Evolutionary conservation across 768 basidiomycete species (phyloP), one percentile per base, ranked within the genome.

Genomic region (Suillus fuscotomentosus): DNA sequence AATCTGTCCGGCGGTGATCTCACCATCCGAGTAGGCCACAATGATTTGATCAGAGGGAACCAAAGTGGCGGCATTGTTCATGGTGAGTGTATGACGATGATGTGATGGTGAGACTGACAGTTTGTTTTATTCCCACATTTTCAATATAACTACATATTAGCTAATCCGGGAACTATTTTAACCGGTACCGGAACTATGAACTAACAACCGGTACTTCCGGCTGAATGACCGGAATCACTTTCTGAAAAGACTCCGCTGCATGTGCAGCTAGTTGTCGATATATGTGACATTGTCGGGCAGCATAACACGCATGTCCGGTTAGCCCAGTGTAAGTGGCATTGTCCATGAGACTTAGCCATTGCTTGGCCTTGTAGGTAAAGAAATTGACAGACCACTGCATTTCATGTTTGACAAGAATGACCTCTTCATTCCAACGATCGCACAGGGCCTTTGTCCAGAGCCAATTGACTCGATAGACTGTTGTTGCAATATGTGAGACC

Each of bases 391-490:
- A 48, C 50, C 50, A 27, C 50, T 50, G 50, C 50, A 50, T 50
- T 27, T 50, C 24, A 50, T 24, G 24, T 27, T 50, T 50, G 50
- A 50, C 22, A 24, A 48, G 47, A 22, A 48, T 48, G n/a, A 41
- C 38, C 61, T 65, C 61, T 34, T 65, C 65, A 34, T 38, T 22
- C 53, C 65, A 65, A 20, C 43, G 38, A 41, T 63, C 36, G 20
- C 15, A 8, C 2, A 34, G 24, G 15, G 62, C 54, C 24, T 66
- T 66, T 42, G 63, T 56, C 27, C 10, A 8, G 63, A 66, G 57
- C 65, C 56, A 66, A 60, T 66, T 42, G 1, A 45, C 62, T n/a
- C n/a, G 1, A 43, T 64, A 66, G n/a, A 63, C 56, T 66, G 34
- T 36, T 17, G 13, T 36, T 36, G 36, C 36, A 20, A 31, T 22